phyloP scores from a whole-genome alignment of 2,329 filamentous ascomycete species.

The Capronia americana region DNA sequence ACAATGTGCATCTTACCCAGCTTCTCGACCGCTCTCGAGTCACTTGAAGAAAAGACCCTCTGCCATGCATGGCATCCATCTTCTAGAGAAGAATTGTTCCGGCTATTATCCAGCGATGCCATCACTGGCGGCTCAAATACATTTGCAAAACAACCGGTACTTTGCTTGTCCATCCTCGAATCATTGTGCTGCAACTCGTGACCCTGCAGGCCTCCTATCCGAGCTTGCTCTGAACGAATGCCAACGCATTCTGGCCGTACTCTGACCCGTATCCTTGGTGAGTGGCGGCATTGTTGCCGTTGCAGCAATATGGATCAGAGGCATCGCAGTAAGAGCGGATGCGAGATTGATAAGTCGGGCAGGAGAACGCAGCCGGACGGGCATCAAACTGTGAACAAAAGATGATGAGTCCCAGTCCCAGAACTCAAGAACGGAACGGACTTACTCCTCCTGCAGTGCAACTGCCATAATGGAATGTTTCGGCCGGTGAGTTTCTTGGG shows the following conservation, averaged over 20 bases:
- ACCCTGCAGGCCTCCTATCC: not conserved
- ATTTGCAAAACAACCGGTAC: not conserved
- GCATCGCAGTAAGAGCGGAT: slow-evolving; percentile 4
- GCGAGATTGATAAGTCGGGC: slow-evolving; percentile 11
- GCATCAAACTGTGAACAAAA: not conserved
- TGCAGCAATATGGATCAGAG: slow-evolving; percentile 10
- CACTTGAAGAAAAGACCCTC: not conserved
- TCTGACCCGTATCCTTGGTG: slow-evolving; percentile 7
- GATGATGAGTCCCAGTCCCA: not conserved
- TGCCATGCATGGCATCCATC: not conserved
- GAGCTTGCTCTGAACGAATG: slow-evolving; percentile 6
- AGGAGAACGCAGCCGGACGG: slow-evolving; percentile 1
- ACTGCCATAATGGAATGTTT: slow-evolving; percentile 12
- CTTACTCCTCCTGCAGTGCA: slow-evolving; percentile 10
- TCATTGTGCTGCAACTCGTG: not conserved
- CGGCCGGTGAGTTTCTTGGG: slow-evolving; percentile 1
- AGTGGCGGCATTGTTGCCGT: not conserved
- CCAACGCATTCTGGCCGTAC: slow-evolving; percentile 7
- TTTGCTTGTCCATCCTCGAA: not conserved
- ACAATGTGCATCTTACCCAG: not conserved
- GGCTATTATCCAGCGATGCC: not conserved
- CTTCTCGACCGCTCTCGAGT: not conserved
- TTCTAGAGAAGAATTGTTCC: not conserved
- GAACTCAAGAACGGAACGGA: not conserved
- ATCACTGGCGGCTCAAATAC: not conserved